Base-by-base conservation (phyloP, 176 grass and related monocot species). In the Triticum timopheevii region DNA sequence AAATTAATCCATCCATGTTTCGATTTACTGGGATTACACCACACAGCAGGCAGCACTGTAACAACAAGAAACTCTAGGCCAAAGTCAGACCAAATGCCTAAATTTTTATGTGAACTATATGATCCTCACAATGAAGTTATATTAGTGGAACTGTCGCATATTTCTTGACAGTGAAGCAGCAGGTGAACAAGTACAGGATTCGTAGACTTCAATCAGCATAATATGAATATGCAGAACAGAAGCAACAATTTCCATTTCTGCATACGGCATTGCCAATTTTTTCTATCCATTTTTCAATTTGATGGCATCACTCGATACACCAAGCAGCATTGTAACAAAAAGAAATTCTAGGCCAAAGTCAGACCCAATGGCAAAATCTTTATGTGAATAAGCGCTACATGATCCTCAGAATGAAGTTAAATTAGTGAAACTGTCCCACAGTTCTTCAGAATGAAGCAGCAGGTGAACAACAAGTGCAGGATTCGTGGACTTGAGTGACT, bases 191-290 rank as follows among this genome's bases (percentile, higher is more conserved):
- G 6, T 54, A 7, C 10, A 71, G 2, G 25, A 61, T 20, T 69
- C 10, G 28, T 30, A 30, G 3, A 36, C 35, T 36, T 7, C 6
- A 36, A 27, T 27, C 25, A 27, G n/a, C 22, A 47, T 13, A n/a
- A 85, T 68, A 31, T 6, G 25, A 8, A 65, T 44, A 83, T 1
- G 31, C 10, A 90, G 17, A 82, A 86, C 28, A 24, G 3, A 82
- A 82, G 39, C 50, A 8, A 13, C 3, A 44, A 20, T 62, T 75
- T 74, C 9, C 40, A 27, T 36, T 82, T 6, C 28, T 35, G 27
- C 39, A 31, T 13, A 20, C 49, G 25, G 17, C 23, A 38, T 22
- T 77, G 4, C 2, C 13, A 24, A 23, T 39, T 79, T 62, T 23
- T 7, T 45, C 15, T 59, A 45, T 77, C 27, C 3, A 20, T 31